phyloP scores from a whole-genome alignment of 2,329 filamentous ascomycete species.

The Cladophialophora psammophila region DNA sequence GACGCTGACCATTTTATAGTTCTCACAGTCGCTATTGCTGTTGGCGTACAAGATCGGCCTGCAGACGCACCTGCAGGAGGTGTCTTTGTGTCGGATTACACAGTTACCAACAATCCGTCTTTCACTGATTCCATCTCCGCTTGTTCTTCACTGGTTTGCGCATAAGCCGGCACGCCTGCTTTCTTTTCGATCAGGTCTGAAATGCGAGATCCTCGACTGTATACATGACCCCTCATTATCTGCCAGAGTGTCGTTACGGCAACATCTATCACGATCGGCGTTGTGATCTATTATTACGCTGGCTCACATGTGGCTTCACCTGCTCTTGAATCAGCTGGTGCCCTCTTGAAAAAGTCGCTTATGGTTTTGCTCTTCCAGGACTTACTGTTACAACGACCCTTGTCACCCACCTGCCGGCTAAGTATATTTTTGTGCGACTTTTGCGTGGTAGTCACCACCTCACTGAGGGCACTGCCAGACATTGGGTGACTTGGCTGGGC shows the following conservation, averaged over 20 bases:
- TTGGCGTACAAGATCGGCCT: constrained; percentile 48
- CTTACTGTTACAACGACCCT: constrained; percentile 50
- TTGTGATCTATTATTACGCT: constrained; percentile 47
- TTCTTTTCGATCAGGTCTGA: constrained; percentile 49
- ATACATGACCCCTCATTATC: constrained; percentile 51
- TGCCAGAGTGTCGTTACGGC: constrained; percentile 45
- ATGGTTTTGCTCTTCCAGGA: constrained; percentile 48
- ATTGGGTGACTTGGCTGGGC: constrained; percentile 61
- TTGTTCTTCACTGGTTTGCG: constrained; percentile 48
- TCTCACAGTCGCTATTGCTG: constrained; percentile 57
- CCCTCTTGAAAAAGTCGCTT: constrained; percentile 45
- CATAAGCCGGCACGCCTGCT: constrained; percentile 55
- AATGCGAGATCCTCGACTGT: constrained; percentile 45
- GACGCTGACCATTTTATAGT: constrained; percentile 55
- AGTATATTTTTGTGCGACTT: constrained; percentile 47
- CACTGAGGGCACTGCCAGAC: constrained; percentile 52
- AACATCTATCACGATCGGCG: constrained; percentile 46
- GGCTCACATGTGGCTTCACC: constrained; percentile 46
- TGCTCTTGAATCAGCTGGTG: constrained; percentile 45
- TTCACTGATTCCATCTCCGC: constrained; percentile 49
- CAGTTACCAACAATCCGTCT: constrained; percentile 41
- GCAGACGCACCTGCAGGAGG: constrained; percentile 44
- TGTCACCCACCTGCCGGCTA: constrained; percentile 48
- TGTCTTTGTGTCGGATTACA: constrained; percentile 43
- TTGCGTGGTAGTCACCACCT: constrained; percentile 48